Evolutionary conservation across 164 flowering plant genomes (phyloP).

Genomic region (Stephania cephalantha): DNA sequence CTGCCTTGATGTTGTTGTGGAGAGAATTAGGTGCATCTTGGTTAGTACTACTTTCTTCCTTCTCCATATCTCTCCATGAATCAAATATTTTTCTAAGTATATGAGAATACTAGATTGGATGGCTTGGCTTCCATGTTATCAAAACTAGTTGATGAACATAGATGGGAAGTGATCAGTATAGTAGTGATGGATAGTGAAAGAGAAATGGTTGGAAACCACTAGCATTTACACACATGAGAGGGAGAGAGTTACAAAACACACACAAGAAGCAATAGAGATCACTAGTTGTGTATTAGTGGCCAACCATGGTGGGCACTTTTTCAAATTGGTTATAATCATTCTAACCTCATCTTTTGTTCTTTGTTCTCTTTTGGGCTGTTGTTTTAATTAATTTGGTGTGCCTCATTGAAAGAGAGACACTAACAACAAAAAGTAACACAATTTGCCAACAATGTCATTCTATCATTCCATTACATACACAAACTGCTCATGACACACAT

Average conservation of each 20-base stretch:
- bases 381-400: conserved; percentile 13
- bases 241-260: background rate
- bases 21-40: conserved; percentile 29
- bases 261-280: background rate
- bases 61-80: conserved; percentile 46
- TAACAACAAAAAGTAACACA: no score
- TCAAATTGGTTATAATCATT: conserved; percentile 19
- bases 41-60: conserved; percentile 17
- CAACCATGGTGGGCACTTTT: conserved; percentile 31
- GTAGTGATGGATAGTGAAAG: background rate
- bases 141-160: conserved; percentile 2
- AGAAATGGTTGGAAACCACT: conserved; percentile 25
- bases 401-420: background rate
- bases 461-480: no score
- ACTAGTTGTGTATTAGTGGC: conserved; percentile 29
- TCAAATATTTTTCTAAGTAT: conserved; percentile 7
- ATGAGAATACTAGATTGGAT: background rate
- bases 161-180: background rate
- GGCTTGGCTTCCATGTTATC: background rate
- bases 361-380: background rate
- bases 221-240: conserved; percentile 21
- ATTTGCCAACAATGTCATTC: no score
- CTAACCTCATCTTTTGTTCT: background rate
- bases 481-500: no score
- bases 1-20: conserved; percentile 12